Conservation (phyloP, 2,329 filamentous ascomycete species). For the Claviceps sp. region DNA sequence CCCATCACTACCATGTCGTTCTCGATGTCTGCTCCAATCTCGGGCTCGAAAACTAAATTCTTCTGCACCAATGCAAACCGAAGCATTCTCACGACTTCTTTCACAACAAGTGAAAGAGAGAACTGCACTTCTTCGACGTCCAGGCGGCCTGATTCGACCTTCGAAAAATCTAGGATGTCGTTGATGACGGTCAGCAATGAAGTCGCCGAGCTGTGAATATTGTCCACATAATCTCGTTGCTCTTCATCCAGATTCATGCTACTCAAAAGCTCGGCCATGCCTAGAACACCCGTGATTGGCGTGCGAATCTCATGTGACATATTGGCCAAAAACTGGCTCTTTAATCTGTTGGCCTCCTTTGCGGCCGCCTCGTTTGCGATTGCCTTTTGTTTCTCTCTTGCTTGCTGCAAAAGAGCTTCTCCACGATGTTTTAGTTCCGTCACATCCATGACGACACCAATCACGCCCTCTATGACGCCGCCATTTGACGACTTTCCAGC, state of each 20-base stretch:
- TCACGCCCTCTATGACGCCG: slow-evolving; percentile 52
- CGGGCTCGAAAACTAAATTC: slow-evolving; percentile 56
- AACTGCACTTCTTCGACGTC: slow-evolving; percentile 75
- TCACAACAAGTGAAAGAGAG: slow-evolving; percentile 56
- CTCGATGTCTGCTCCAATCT: slow-evolving; percentile 48
- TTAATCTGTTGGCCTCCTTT: slow-evolving; percentile 67
- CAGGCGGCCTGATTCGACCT: slow-evolving; percentile 64
- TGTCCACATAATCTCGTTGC: slow-evolving; percentile 61
- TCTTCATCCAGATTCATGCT: slow-evolving; percentile 57
- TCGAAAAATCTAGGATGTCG: slow-evolving; percentile 82
- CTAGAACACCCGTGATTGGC: slow-evolving; percentile 68
- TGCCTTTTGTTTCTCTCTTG: slow-evolving; percentile 55
- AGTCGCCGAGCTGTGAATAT: slow-evolving; percentile 67
- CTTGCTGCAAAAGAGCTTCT: slow-evolving; percentile 47
- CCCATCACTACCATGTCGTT: slow-evolving; percentile 68
- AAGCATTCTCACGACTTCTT: slow-evolving; percentile 78
- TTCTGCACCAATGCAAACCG: slow-evolving; percentile 73
- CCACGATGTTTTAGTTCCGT: slow-evolving; percentile 57
- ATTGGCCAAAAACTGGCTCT: slow-evolving; percentile 67
- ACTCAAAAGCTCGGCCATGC: slow-evolving; percentile 62
- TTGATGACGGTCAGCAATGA: slow-evolving; percentile 80
- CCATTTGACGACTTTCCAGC: slow-evolving; percentile 33
- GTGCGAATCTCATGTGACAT: slow-evolving; percentile 74
- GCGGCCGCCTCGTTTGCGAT: slow-evolving; percentile 65
- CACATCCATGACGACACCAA: slow-evolving; percentile 68